Evolutionary conservation across 495 filamentous ascomycete genomes (phyloP).

Genomic region (Podospora pseudoanserina): DNA sequence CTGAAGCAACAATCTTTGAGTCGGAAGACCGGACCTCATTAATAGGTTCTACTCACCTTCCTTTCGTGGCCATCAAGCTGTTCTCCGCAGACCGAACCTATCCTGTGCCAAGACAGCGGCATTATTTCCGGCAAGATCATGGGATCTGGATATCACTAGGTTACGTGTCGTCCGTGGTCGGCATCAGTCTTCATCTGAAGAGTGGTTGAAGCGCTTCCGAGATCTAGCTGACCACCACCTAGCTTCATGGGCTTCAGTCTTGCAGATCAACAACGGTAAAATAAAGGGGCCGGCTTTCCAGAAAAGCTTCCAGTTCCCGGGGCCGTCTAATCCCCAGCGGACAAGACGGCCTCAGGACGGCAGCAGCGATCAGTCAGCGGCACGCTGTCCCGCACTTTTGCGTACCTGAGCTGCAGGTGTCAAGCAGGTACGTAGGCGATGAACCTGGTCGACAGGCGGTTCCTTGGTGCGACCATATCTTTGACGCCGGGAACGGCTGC

Average conservation of each 20-base stretch:
- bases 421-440: conserved; percentile 31
- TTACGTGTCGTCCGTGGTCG: neutral
- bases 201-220: neutral
- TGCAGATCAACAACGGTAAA: neutral
- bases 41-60: conserved; percentile 26
- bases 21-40: conserved; percentile 22
- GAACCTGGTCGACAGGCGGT: conserved; percentile 32
- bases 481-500: conserved; percentile 14
- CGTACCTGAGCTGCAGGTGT: conserved; percentile 24
- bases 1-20: conserved; percentile 9
- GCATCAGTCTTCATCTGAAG: neutral
- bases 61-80: conserved; percentile 24
- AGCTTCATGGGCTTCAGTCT: neutral
- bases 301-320: conserved; percentile 8
- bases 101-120: conserved; percentile 30
- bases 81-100: conserved; percentile 16
- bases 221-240: neutral
- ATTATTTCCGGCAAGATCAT: conserved; percentile 25
- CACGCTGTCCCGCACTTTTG: conserved; percentile 1
- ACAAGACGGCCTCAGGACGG: conserved; percentile 15
- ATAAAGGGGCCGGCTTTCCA: neutral
- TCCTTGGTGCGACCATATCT: conserved; percentile 24
- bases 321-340: conserved; percentile 1
- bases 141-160: conserved; percentile 5
- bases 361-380: conserved; percentile 21